A percentile compares a stretch with the other conserved stretches of the same genome.
Evolutionary conservation across 2,329 filamentous ascomycete species (phyloP).

Genomic region (Venturia aucupariae): DNA sequence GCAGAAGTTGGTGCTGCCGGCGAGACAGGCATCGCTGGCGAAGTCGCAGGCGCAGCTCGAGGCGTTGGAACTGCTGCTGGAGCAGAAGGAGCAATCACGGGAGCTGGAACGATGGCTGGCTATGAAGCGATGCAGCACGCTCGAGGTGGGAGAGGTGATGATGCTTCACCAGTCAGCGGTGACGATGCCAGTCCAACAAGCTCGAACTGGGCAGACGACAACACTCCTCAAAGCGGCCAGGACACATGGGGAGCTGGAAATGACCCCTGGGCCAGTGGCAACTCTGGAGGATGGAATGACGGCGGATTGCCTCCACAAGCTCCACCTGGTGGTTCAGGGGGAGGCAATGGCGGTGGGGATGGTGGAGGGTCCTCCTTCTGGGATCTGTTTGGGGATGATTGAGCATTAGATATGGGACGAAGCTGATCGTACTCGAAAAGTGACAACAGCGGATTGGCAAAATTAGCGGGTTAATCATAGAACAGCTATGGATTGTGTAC

Average conservation of each 20-base stretch:
- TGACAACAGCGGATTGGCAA: neutral
- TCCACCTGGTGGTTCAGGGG: neutral
- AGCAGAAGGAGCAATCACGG: slow-evolving; percentile 22
- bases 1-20: slow-evolving; percentile 28
- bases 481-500: neutral
- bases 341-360: neutral
- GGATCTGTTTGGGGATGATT: neutral
- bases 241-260: slow-evolving; percentile 1
- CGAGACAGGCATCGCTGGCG: slow-evolving; percentile 25
- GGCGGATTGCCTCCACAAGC: neutral
- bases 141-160: slow-evolving; percentile 24
- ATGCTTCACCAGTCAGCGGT: slow-evolving; percentile 22
- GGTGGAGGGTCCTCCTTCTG: neutral
- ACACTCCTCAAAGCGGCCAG: neutral
- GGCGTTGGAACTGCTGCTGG: slow-evolving; percentile 30
- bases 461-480: neutral
- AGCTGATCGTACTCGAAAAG: neutral
- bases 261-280: neutral
- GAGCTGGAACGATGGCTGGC: slow-evolving; percentile 47
- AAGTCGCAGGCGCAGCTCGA: slow-evolving; percentile 30
- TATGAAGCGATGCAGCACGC: slow-evolving; percentile 54
- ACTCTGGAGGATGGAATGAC: neutral
- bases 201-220: neutral
- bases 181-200: slow-evolving; percentile 21
- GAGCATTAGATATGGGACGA: neutral